Evolutionary conservation across 2,329 filamentous ascomycete genomes (phyloP).

Genomic region (Penicillium sp.): DNA sequence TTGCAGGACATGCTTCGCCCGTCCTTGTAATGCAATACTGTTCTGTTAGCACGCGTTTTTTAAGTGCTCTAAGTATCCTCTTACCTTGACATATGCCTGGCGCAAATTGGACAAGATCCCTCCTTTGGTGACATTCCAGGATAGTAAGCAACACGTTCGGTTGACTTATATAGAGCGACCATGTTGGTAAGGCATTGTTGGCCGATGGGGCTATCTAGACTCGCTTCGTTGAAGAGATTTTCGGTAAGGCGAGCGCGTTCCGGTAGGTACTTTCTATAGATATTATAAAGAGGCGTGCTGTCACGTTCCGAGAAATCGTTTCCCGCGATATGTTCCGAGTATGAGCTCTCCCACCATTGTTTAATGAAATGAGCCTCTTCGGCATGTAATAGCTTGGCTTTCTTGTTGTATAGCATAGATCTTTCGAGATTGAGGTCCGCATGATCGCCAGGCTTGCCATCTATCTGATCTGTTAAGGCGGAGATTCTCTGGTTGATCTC

Average conservation of each 20-base stretch:
- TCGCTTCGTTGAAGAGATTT: constrained; percentile 17
- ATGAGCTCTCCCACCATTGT: constrained; percentile 19
- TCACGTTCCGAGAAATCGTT: constrained; percentile 20
- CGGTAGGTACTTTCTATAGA: constrained; percentile 23
- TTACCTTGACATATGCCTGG: constrained; percentile 2
- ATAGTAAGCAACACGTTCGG: constrained; percentile 17
- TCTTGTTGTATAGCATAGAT: constrained; percentile 16
- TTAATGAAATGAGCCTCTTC: constrained; percentile 15
- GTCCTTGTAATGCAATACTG: constrained; percentile 2
- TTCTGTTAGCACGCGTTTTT: neutral
- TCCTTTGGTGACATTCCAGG: constrained; percentile 6
- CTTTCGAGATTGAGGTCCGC: constrained; percentile 6
- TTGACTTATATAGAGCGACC: neutral
- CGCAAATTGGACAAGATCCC: constrained; percentile 3
- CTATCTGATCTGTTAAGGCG: constrained; percentile 12
- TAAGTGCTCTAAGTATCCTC: neutral
- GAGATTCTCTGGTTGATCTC: constrained; percentile 12
- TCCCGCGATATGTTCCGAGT: constrained; percentile 20
- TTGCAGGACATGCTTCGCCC: constrained; percentile 15
- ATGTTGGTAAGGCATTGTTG: constrained; percentile 21
- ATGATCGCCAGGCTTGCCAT: constrained; percentile 3
- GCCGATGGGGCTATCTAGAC: constrained; percentile 18
- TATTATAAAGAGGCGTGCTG: constrained; percentile 17
- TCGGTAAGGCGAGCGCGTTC: constrained; percentile 6
- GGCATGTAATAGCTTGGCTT: constrained; percentile 13